Base-by-base conservation (phyloP, 2,329 filamentous ascomycete genomes). In the Fusarium brachygibbosum region DNA sequence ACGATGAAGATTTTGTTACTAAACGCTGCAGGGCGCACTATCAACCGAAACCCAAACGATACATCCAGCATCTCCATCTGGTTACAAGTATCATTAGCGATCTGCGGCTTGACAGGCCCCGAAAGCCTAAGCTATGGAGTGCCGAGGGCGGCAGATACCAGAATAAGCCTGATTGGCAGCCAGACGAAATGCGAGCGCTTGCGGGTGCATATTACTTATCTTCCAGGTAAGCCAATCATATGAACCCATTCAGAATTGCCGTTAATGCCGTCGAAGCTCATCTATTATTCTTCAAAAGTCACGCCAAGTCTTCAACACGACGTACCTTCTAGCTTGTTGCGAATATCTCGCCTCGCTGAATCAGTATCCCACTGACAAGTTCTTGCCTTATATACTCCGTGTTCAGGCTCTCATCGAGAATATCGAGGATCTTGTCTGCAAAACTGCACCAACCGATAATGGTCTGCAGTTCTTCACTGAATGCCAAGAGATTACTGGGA, bases 81-180 rank as follows among this genome's bases (percentile, higher is more conserved):
- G 72, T 72, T 0, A 73, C 69, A 1, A 78, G 77, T 16, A 79
- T 79, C 2, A 58, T 78, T 2, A 71, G 69, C n/a, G 77, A 79
- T 32, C 7, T 79, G 37, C 64, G 77, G 0, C 59, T 79, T 0
- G 76, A 79, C 8, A 69, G 62, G 6, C 74, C 76, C 1, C 66
- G 69, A 4, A 76, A 66, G 6, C 65, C 63, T 1, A 63, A 69
- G 11, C 21, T 75, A 0, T 79, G 77, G 77, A 68, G 53, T 10
- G 64, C 77, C 2, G 71, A 74, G 29, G 63, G 58, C 0, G 67
- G 60, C 1, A 71, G 66, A 17, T 63, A 73, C 21, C 58, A 16
- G 38, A 48, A 62, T 21, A 63, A 64, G 29, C 58, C 66, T 1
- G 76, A 77, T 7, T 77, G 75, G 74, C 58, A 66, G 3, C 31